Conservation (phyloP, 1,139 yeast species). For the Nakaseomyces kungkrabaensis region DNA sequence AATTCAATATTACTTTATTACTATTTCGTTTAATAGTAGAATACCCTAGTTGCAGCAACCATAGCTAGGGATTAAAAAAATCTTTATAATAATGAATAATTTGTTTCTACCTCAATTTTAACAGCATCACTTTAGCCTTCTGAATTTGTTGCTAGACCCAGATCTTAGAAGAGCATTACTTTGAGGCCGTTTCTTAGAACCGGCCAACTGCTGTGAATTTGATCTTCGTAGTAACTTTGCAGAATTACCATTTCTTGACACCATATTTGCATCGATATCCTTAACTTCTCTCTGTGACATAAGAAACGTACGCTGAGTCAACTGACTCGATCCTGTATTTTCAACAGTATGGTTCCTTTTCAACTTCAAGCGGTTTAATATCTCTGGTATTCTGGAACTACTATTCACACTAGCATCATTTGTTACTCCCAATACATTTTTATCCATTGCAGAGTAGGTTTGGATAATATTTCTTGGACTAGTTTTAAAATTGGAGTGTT, state of each 20-base stretch:
- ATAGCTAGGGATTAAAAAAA: no score
- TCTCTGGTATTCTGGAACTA: neutral
- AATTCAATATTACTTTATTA: neutral
- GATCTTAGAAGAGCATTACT: neutral
- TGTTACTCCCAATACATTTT: neutral
- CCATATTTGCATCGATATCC: neutral
- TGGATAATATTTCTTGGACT: neutral
- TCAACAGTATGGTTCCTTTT: slow-evolving; percentile 1
- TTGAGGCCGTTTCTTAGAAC: neutral
- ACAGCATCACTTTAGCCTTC: neutral
- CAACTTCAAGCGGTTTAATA: neutral
- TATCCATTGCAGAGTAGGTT: neutral
- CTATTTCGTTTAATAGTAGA: neutral
- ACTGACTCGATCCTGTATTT: neutral
- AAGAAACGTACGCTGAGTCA: neutral
- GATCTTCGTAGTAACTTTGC: neutral
- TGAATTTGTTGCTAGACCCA: neutral
- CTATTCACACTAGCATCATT: no score
- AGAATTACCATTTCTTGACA: neutral
- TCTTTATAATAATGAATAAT: no score
- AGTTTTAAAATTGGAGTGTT: neutral
- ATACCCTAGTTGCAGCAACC: no score
- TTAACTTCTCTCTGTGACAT: neutral
- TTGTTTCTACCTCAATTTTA: no score
- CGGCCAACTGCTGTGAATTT: neutral